A percentile compares a stretch with the other conserved stretches of the same genome.
Conservation (phyloP, 2,329 filamentous ascomycete genomes). For the Epicoccum nigrum region DNA sequence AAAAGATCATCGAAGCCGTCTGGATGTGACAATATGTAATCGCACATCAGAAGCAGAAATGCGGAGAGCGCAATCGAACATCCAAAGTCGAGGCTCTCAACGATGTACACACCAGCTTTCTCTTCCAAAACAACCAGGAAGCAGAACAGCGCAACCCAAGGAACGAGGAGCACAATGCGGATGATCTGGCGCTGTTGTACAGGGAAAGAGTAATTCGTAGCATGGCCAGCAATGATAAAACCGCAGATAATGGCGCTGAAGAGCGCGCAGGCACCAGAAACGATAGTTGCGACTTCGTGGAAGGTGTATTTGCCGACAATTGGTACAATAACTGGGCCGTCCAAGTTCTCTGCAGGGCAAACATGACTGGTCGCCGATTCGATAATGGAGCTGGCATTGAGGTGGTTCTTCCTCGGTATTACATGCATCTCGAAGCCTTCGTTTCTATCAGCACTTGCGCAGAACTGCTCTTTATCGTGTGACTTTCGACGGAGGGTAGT, state of each 20-base stretch:
- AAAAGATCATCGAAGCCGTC: constrained; percentile 41
- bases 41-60: constrained; percentile 42
- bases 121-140: constrained; percentile 32
- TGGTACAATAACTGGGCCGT: constrained; percentile 24
- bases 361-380: constrained; percentile 11
- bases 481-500: not conserved
- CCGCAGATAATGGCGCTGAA: constrained; percentile 23
- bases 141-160: constrained; percentile 34
- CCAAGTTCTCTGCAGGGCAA: constrained; percentile 23
- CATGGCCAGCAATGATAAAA: constrained; percentile 27
- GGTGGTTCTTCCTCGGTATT: not conserved
- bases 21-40: constrained; percentile 33
- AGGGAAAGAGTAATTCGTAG: constrained; percentile 35
- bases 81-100: constrained; percentile 33
- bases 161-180: constrained; percentile 33
- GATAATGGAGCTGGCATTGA: constrained; percentile 8
- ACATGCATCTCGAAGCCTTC: constrained; percentile 1
- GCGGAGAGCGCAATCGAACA: constrained; percentile 38
- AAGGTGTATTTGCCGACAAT: constrained; percentile 33
- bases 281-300: constrained; percentile 32
- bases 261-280: constrained; percentile 28
- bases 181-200: constrained; percentile 41
- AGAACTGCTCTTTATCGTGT: no score
- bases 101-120: constrained; percentile 28
- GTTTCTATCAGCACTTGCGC: not conserved